Evolutionary conservation across 176 grass and related monocot genomes (phyloP).

Genomic region (Ampelocalamus luodianensis): DNA sequence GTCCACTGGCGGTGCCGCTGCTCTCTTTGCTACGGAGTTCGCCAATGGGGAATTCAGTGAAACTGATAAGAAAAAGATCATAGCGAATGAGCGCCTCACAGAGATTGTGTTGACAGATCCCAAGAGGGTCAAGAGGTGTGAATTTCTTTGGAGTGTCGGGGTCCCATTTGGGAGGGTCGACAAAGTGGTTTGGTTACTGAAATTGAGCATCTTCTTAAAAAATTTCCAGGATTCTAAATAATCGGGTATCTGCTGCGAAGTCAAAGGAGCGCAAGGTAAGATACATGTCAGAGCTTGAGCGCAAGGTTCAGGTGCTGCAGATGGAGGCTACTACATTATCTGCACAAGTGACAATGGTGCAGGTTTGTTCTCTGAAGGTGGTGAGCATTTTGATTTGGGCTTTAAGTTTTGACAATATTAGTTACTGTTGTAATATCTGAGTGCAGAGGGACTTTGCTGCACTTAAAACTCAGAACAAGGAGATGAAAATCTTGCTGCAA

Average conservation of each 20-base stretch:
- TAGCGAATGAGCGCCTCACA: slow-evolving; percentile 61
- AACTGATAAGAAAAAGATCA: slow-evolving; percentile 79
- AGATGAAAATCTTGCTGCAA: slow-evolving; percentile 75
- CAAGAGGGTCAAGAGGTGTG: slow-evolving; percentile 85
- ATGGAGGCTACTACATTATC: slow-evolving; percentile 65
- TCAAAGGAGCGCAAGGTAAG: slow-evolving; percentile 91
- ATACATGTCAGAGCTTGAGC: slow-evolving; percentile 76
- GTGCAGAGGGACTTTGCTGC: slow-evolving; percentile 55
- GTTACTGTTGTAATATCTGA: neutral
- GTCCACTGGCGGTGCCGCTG: slow-evolving; percentile 42
- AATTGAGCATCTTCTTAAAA: slow-evolving; percentile 20
- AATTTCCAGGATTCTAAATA: slow-evolving; percentile 73
- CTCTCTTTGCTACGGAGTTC: slow-evolving; percentile 46
- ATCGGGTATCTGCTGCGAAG: slow-evolving; percentile 69
- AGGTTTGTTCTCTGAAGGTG: slow-evolving; percentile 54
- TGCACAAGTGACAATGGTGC: slow-evolving; percentile 49
- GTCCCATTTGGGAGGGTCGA: neutral
- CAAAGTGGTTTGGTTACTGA: neutral
- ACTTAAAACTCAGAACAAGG: slow-evolving; percentile 69
- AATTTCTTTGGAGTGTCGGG: slow-evolving; percentile 1
- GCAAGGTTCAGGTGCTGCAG: slow-evolving; percentile 75
- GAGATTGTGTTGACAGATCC: slow-evolving; percentile 74
- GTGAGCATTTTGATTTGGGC: neutral
- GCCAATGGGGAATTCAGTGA: slow-evolving; percentile 63
- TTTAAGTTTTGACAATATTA: slow-evolving; percentile 11